Conservation (phyloP, 805 yeast genomes). For the Starmera amethionina region DNA sequence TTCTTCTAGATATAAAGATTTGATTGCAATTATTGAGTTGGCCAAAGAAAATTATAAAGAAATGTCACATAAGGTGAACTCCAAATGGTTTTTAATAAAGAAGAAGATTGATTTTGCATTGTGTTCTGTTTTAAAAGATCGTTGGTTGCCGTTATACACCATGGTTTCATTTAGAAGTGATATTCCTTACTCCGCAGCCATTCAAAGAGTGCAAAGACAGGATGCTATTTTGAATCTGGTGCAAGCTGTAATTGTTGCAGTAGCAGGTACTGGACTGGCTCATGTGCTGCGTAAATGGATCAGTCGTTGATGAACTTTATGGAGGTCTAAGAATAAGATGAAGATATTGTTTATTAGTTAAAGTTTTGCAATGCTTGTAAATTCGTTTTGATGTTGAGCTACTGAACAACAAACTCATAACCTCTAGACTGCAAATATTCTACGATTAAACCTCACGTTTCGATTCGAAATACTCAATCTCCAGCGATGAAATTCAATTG, state of each 20-base stretch:
- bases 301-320: too few species aligned
- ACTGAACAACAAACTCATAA: too few species aligned
- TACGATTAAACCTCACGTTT: too few species aligned
- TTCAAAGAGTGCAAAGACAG: slow-evolving; percentile 46
- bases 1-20: slow-evolving; percentile 47
- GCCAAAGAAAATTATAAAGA: slow-evolving; percentile 78
- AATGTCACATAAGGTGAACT: slow-evolving; percentile 75
- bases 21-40: slow-evolving; percentile 65
- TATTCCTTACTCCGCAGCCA: slow-evolving; percentile 64
- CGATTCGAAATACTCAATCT: too few species aligned
- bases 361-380: too few species aligned
- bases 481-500: too few species aligned
- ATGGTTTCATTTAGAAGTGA: slow-evolving; percentile 89
- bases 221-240: slow-evolving; percentile 29
- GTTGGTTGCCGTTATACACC: slow-evolving; percentile 81
- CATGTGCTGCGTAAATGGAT: too few species aligned
- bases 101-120: slow-evolving; percentile 60
- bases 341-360: too few species aligned
- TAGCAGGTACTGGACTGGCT: background rate
- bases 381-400: too few species aligned
- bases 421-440: too few species aligned
- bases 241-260: background rate
- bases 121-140: slow-evolving; percentile 46
- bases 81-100: slow-evolving; percentile 47
- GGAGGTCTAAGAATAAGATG: too few species aligned